Evolutionary conservation across 768 basidiomycete species (phyloP), one percentile per base, ranked within the genome.

Genomic region (Mycena vitilis): DNA sequence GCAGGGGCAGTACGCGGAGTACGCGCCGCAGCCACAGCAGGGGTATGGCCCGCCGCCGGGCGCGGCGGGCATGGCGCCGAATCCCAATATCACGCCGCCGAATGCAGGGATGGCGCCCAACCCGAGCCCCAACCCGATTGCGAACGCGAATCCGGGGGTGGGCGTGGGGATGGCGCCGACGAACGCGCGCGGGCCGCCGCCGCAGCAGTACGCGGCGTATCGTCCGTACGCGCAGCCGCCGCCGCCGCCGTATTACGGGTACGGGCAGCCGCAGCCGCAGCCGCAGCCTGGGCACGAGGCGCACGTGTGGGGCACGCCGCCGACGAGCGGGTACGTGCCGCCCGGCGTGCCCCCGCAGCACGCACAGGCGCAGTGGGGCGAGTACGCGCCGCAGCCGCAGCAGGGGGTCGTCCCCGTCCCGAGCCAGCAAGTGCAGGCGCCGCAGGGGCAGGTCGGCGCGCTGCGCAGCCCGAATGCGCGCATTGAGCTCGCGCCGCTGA

Each of bases 401-500:
- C 40, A 40, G 40, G 4, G 3, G 30, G 30, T 30, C 30, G 30
- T 30, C 30, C 30, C 15, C 40, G 40, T 40, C 11, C 40, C 40
- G 40, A 37, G 22, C 9, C 51, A 74, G 47, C 71, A 66, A n/a
- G 56, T 10, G 30, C 70, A 61, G 66, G 68, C 67, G 58, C 59
- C 72, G 49, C 65, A 75, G 15, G 73, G 73, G 10, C 60, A 63
- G 60, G 71, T 69, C 57, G 73, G 71, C 48, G 73, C 66, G 44
- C 73, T 72, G 42, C 75, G 71, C 20, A 66, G 73, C 30, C 70
- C 73, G 37, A 77, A 74, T 30, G 85, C 84, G 67, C 73, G 87
- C 59, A 87, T 89, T 60, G 87, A 88, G 77, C 80, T 90, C 4
- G 87, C 88, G 49, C 89, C 89, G 65, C 73, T 91, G 73, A 53